Evolutionary conservation across 23 red algal species (phyloP), one percentile per base, ranked within the genome.

Genomic region (Gracilaria domingensis): DNA sequence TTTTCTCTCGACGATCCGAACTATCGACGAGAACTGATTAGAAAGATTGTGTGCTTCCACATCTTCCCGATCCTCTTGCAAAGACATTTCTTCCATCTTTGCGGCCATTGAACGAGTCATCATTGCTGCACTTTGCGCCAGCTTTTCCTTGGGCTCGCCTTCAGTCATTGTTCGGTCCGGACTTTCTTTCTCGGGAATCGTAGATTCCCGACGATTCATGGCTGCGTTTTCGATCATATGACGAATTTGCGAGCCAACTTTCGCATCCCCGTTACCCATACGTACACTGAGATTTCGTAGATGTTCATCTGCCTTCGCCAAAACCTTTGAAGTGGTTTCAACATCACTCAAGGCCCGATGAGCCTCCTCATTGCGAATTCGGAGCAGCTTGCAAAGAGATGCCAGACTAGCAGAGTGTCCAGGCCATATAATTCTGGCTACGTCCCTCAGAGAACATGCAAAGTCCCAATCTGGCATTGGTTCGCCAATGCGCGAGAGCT

Each of bases 201-300:
- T 5, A 23, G 67, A 73, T 24, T 73, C 67, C 11, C 67, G 67
- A 20, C 67, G 34, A 5, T 44, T 73, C 67, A 37, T 71, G 36
- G 83, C 83, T 17, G 83, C 83, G n/a, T 70, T 51, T 26, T 87
- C 83, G 26, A 87, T 74, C 62, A 87, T 71, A 24, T 87, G 17
- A 44, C 62, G 59, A 50, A 87, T 75, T 58, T 81, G 54, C 5
- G 23, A 56, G 12, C 76, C 76, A 24, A 39, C 26, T 20, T 4
- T 32, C 14, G 32, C 76, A 8, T 55, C 49, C 44, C 25, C 23
- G n/a, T 47, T 61, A 1, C 66, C 83, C 47, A 39, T 49, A 2
- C 33, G 28, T 20, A 81, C 24, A 65, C 12, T 58, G 20, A 71
- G 3, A 4, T 56, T 53, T 24, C 66, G 61, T 40, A 87, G 83